Evolutionary conservation across 306 rosid genomes (phyloP), one percentile per base, ranked within the genome.

Genomic region (Macrotyloma uniflorum): DNA sequence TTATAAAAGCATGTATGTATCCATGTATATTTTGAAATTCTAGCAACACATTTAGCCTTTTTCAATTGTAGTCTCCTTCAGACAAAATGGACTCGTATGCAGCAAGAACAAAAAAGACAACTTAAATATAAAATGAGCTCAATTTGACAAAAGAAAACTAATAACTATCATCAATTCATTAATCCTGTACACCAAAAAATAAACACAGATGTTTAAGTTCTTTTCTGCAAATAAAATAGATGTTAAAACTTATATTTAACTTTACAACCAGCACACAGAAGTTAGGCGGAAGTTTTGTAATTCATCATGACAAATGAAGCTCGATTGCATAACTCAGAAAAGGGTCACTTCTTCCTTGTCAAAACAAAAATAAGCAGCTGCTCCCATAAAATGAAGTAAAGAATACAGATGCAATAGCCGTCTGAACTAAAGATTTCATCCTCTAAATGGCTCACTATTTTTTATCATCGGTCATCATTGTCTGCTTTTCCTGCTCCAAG

Each of bases 401-500:
- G 68, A 65, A 47, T 45, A 77, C 72, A 73, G 68, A 83, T 78
- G 51, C 49, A 72, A 33, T 36, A 67, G 76, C 80, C 65, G 65
- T 69, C 67, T 26, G 76, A 71, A 55, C 30, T 67, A 38, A 65
- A 40, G 61, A 68, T 64, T 73, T 54, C 74, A 79, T 72, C 78
- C 71, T 53, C 58, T 3, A 28, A 67, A 40, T 51, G 77, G 36
- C 22, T 78, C 80, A 45, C 68, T 71, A n/a, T n/a, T 43, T 51
- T 74, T 33, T 38, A 77, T 58, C 75, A 22, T 77, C 83, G 20
- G 89, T 38, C 23, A 50, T 28, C 80, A 81, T 72, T 22, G 24
- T 72, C 80, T 75, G 67, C 46, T 50, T 86, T 74, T 95, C 97
- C 80, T 85, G 88, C 87, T 93, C 94, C 87, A 93, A 80, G 82